A percentile compares a stretch with the other conserved stretches of the same genome.
Conservation (phyloP, 495 filamentous ascomycete species). For the Aspergillus avenaceus region DNA sequence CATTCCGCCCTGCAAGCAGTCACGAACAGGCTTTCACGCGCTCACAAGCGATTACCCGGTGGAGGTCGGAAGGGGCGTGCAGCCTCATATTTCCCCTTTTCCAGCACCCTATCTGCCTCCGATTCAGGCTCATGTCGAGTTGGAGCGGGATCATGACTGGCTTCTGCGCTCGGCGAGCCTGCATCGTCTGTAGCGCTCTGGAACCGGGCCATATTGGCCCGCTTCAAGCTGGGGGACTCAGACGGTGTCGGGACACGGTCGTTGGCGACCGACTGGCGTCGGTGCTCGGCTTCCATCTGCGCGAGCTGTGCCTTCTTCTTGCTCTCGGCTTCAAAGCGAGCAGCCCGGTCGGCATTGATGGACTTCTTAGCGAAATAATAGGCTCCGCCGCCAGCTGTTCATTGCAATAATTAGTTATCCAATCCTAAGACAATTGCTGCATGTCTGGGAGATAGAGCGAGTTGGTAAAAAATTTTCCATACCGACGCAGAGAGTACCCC, state of each 20-base stretch:
- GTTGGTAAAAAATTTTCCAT: slow-evolving; percentile 19
- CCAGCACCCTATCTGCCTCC: slow-evolving; percentile 61
- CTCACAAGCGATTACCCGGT: slow-evolving; percentile 80
- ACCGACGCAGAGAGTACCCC: slow-evolving; percentile 82
- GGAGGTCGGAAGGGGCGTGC: slow-evolving; percentile 64
- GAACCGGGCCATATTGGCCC: slow-evolving; percentile 31
- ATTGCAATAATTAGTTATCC: neutral
- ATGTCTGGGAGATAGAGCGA: no score
- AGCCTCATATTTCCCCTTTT: slow-evolving; percentile 90
- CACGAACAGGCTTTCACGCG: neutral
- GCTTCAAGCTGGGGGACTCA: slow-evolving; percentile 28
- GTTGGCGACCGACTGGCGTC: slow-evolving; percentile 22
- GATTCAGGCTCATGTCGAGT: slow-evolving; percentile 77
- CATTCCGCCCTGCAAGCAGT: neutral
- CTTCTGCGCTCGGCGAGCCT: slow-evolving; percentile 75
- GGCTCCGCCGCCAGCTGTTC: slow-evolving; percentile 76
- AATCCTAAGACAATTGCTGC: neutral
- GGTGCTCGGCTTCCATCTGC: slow-evolving; percentile 53
- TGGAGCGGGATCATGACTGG: slow-evolving; percentile 76
- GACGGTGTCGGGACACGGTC: slow-evolving; percentile 16
- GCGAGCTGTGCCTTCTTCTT: slow-evolving; percentile 59
- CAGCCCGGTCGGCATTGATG: slow-evolving; percentile 82
- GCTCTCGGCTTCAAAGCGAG: slow-evolving; percentile 63
- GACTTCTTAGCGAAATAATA: slow-evolving; percentile 95
- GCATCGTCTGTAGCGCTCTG: slow-evolving; percentile 49